A percentile compares a stretch with the other conserved stretches of the same genome.
These are phyloP conservation scores for Collybia sordida DNA, from an alignment of 768 basidiomycete genomes.

Conservation along the genomic window DNA sequence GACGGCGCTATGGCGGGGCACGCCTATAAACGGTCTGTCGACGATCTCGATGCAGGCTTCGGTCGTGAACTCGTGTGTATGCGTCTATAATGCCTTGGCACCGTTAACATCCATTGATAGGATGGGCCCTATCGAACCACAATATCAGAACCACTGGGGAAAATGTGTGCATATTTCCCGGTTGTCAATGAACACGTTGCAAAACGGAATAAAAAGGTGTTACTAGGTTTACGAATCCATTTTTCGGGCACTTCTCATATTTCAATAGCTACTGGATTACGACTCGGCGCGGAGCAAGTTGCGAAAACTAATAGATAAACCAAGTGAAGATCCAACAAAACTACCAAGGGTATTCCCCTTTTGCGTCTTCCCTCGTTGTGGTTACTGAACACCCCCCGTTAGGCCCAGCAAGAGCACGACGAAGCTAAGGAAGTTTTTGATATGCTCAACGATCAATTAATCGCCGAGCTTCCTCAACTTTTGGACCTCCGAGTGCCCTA, in stretches of 20 bases:
- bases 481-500: constrained; percentile 95
- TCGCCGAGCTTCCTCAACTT: constrained; percentile 86
- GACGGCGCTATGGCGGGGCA: constrained; percentile 97
- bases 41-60: constrained; percentile 87
- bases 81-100: neutral
- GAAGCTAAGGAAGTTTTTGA: constrained; percentile 94
- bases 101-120: constrained; percentile 36
- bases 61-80: constrained; percentile 75
- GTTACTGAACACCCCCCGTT: constrained; percentile 1
- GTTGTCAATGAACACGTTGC: constrained; percentile 89
- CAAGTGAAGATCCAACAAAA: constrained; percentile 89
- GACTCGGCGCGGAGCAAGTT: constrained; percentile 89
- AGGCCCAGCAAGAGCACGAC: constrained; percentile 96
- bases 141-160: constrained; percentile 92
- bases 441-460: constrained; percentile 88
- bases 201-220: constrained; percentile 96
- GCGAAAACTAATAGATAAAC: constrained; percentile 89
- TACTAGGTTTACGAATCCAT: constrained; percentile 1
- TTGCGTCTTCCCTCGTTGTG: neutral
- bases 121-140: constrained; percentile 94
- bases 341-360: constrained; percentile 53
- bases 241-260: neutral
- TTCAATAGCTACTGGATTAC: constrained; percentile 83
- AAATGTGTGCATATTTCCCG: constrained; percentile 95
- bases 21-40: constrained; percentile 92